Evolutionary conservation across 257 asterid genomes (phyloP), one percentile per base, ranked within the genome.

Genomic region (Scutellaria baicalensis): DNA sequence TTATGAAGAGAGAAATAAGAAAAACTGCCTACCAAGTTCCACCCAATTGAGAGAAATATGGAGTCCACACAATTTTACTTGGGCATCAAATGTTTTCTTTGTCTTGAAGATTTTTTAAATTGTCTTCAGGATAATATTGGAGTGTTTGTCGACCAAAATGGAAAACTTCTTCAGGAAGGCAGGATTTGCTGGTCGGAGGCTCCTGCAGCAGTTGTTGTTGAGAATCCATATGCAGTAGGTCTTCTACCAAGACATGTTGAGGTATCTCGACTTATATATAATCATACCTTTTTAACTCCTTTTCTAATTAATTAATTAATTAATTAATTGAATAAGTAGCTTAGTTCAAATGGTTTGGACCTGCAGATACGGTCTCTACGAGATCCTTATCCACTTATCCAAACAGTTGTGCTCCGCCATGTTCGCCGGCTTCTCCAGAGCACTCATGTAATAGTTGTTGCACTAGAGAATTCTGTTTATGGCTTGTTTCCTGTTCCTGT

Each of bases 131-230:
- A 94, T 76, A 94, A 94, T 76, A 91, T 94, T 73, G 99, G 99
- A 66, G 91, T 94, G 69, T 85, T 94, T 82, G 97, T 94, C 69
- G 96, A 94, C 80, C 97, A 94, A 88, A 94, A 91, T 44, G 99
- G 99, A 35, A 94, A 94, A 86, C 96, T 91, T 81, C 91, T 88
- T 52, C 99, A 88, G 79, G 99, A 88, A 71, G 99, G 97, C 74
- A 86, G 95, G 84, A 76, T 94, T 75, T 89, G 95, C 86, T 94
- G 99, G 99, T 94, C 99, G 6, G 99, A 94, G 77, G 96, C 99
- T 77, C 99, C 97, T 69, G 80, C 88, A 18, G 79, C 84, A 58
- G 84, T 89, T 74, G 80, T 84, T 67, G 84, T 86, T 70, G 90
- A 88, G 83, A 86, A 82, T 77, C 99, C 97, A 63, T 89, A 91